Percentiles rank a stretch among this genome's conserved stretches.
These are phyloP conservation scores for Guadua angustifolia DNA, from an alignment of 176 grass and related monocot species.

Conservation along the genomic window DNA sequence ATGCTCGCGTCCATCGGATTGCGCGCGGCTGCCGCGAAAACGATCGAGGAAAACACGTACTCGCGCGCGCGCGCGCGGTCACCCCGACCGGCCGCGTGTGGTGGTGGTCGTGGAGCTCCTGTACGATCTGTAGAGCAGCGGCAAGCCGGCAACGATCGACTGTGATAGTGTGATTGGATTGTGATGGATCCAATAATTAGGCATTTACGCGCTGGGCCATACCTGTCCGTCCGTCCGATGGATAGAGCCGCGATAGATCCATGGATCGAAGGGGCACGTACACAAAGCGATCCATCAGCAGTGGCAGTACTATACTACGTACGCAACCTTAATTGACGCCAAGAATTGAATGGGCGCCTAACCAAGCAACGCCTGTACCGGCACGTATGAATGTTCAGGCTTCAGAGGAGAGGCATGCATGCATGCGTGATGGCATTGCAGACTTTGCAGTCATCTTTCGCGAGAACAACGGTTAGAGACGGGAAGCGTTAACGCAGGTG, in stretches of 20 bases:
- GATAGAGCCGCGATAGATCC: not conserved
- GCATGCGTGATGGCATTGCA: conserved; percentile 20
- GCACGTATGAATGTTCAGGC: conserved; percentile 50
- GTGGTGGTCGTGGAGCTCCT: conserved; percentile 7
- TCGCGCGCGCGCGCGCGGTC: not conserved
- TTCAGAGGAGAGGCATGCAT: conserved; percentile 43
- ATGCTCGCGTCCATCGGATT: not conserved
- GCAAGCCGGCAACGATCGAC: not conserved
- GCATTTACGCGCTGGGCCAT: conserved; percentile 53
- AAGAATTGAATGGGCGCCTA: conserved; percentile 41
- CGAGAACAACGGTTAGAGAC: not conserved
- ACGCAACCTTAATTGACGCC: conserved; percentile 15
- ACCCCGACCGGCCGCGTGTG: not conserved
- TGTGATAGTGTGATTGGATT: conserved; percentile 49
- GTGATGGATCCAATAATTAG: conserved; percentile 60
- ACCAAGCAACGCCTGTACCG: conserved; percentile 33
- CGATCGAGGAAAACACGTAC: not conserved
- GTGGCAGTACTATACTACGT: not conserved
- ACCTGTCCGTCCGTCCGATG: conserved; percentile 33
- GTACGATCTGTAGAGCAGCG: conserved; percentile 5
- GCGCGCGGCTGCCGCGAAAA: not conserved
- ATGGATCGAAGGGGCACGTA: not conserved
- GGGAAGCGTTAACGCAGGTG: conserved; percentile 4
- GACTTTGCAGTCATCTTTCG: conserved; percentile 21
- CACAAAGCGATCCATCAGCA: conserved; percentile 11